Conservation (phyloP, 2,329 filamentous ascomycete species). For the Fusarium temperatum region DNA sequence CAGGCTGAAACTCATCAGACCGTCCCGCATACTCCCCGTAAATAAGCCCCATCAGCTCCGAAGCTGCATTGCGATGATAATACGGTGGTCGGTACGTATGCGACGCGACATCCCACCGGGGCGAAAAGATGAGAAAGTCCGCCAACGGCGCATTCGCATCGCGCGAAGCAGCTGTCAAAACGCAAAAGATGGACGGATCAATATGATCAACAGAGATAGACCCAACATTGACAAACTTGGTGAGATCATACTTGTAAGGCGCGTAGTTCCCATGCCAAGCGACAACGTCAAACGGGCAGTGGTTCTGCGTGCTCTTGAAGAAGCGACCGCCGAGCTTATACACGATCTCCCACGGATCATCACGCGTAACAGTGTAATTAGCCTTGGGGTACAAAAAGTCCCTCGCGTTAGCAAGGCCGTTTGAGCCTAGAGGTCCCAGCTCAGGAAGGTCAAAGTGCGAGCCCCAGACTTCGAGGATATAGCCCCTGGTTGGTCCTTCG, state of each 20-base stretch:
- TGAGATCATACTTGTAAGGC: constrained; percentile 65
- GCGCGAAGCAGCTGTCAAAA: constrained; percentile 67
- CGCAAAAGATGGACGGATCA: constrained; percentile 72
- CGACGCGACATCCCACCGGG: constrained; percentile 70
- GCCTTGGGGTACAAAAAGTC: constrained; percentile 73
- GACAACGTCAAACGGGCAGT: constrained; percentile 76
- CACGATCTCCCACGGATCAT: constrained; percentile 64
- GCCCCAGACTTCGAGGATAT: constrained; percentile 73
- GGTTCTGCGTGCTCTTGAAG: constrained; percentile 67
- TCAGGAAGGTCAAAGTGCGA: constrained; percentile 72
- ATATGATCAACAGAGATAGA: constrained; percentile 62
- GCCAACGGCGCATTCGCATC: constrained; percentile 63
- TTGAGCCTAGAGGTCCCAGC: constrained; percentile 72
- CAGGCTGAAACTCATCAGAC: constrained; percentile 30
- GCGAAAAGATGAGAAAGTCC: constrained; percentile 75
- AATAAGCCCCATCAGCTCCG: constrained; percentile 65
- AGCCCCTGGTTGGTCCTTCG: constrained; percentile 69
- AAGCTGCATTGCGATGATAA: constrained; percentile 69
- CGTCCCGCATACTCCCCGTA: constrained; percentile 47
- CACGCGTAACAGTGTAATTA: constrained; percentile 62
- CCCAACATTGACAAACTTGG: constrained; percentile 65
- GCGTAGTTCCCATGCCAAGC: constrained; percentile 78
- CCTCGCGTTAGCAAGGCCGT: constrained; percentile 70
- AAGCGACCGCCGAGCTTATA: constrained; percentile 70
- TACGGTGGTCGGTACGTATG: constrained; percentile 72